Base-by-base conservation (phyloP, 441 rosid species). In the Arabidopsis hybrid region DNA sequence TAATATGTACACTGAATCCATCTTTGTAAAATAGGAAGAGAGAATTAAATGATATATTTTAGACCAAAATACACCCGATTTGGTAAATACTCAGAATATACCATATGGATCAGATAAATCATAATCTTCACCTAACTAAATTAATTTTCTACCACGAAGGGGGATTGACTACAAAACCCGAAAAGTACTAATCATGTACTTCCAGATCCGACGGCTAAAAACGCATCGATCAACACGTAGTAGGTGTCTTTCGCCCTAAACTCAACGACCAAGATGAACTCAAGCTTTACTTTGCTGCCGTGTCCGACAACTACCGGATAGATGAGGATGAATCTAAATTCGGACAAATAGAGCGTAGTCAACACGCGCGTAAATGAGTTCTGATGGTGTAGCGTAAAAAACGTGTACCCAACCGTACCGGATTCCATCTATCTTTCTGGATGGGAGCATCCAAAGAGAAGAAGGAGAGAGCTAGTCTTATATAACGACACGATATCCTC, bases 401-500 rank as follows among this genome's bases (percentile, higher is more conserved):
- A 40, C 35, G 67, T 76, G 67, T 5, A 40, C 50, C 13, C 1
- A 32, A 14, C 34, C 43, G 80, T 42, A 76, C 42, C 40, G 1
- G 76, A 76, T 64, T 65, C 50, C 71, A 70, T 40, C 67, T 34
- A 38, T 6, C 11, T 16, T 59, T 49, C 53, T 17, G 60, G 50
- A 60, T 65, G 49, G 49, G 53, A 74, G 62, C 68, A 60, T 47
- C 72, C 53, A 13, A 50, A 21, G 26, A 21, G 43, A 72, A 42
- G 65, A 9, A 56, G 68, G 78, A 69, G 69, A 43, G 29, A 21
- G 26, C 2, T 16, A 64, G 71, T 63, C 12, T 76, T 76, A 76
- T 76, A 76, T 57, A 76, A 76, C 72, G 62, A 71, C 80, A 77
- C 76, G 68, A 51, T 77, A 65, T 58, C 57, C 43, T 57, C 79